phyloP scores from a whole-genome alignment of 768 basidiomycete species.

The Boletus eberwhitei region DNA sequence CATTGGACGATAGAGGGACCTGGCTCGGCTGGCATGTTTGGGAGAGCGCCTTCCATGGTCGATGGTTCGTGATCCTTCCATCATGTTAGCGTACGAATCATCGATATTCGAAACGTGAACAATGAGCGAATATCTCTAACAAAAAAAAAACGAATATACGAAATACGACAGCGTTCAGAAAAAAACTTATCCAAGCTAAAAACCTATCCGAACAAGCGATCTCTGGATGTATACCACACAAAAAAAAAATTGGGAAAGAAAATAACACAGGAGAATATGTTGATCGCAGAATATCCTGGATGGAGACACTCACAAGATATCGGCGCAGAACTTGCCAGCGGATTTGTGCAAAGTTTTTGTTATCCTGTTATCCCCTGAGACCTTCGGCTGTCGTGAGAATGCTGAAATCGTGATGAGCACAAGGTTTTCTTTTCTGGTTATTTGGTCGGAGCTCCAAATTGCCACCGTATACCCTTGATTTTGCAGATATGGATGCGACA shows the following conservation, averaged over 20 bases:
- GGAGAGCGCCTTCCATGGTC: conserved; percentile 26
- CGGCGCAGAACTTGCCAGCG: conserved; percentile 7
- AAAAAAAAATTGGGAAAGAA: conserved; percentile 17
- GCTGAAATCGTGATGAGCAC: conserved; percentile 27
- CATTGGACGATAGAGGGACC: conserved; percentile 29
- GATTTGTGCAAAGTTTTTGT: conserved; percentile 30
- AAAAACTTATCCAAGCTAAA: conserved; percentile 35
- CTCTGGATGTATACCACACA: conserved; percentile 10
- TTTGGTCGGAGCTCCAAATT: conserved; percentile 31
- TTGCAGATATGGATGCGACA: neutral
- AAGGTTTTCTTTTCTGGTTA: conserved; percentile 25
- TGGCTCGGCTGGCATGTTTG: conserved; percentile 26
- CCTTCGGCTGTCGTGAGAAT: conserved; percentile 38
- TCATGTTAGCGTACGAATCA: conserved; percentile 24
- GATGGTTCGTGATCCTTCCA: conserved; percentile 14
- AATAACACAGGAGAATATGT: conserved; percentile 3
- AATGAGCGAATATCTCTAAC: conserved; percentile 27
- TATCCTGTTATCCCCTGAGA: conserved; percentile 34
- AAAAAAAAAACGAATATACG: conserved; percentile 35
- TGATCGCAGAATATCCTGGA: conserved; percentile 8
- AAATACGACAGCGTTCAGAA: conserved; percentile 25
- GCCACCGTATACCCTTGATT: conserved; percentile 4
- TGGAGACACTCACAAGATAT: conserved; percentile 27
- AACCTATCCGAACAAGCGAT: conserved; percentile 27
- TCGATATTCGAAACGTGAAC: conserved; percentile 21